Evolutionary conservation across 2,329 filamentous ascomycete genomes (phyloP).

Genomic region (Ophiostoma sp.): DNA sequence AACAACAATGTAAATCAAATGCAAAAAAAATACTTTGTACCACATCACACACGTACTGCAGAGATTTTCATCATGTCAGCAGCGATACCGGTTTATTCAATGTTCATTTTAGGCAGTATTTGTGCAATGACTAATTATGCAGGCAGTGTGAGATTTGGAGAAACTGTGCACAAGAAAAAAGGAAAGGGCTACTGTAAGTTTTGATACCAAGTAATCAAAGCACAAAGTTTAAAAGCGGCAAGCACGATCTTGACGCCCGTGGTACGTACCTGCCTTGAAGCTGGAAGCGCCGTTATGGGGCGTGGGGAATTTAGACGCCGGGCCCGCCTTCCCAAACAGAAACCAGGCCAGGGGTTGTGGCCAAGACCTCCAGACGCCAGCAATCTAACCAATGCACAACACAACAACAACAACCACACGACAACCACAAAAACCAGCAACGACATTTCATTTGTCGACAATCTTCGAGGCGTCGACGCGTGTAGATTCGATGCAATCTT

Average conservation of each 20-base stretch:
- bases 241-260: not conserved
- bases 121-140: not conserved
- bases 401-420: not conserved
- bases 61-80: not conserved
- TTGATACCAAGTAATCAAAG: too few species aligned
- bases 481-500: conserved; percentile 3
- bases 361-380: not conserved
- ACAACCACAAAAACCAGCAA: not conserved
- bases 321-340: not conserved
- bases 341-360: not conserved
- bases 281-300: conserved; percentile 6
- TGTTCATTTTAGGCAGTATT: not conserved
- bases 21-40: not conserved
- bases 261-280: conserved; percentile 9
- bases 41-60: not conserved
- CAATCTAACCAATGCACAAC: not conserved
- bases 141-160: not conserved
- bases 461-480: not conserved
- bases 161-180: not conserved
- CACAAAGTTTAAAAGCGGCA: not conserved
- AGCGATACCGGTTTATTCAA: not conserved
- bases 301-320: conserved; percentile 12
- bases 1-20: not conserved
- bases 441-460: conserved; percentile 5
- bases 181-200: not conserved